Evolutionary conservation across 768 basidiomycete genomes (phyloP), one percentile per base, ranked within the genome.

Genomic region (Suillus bovinus): DNA sequence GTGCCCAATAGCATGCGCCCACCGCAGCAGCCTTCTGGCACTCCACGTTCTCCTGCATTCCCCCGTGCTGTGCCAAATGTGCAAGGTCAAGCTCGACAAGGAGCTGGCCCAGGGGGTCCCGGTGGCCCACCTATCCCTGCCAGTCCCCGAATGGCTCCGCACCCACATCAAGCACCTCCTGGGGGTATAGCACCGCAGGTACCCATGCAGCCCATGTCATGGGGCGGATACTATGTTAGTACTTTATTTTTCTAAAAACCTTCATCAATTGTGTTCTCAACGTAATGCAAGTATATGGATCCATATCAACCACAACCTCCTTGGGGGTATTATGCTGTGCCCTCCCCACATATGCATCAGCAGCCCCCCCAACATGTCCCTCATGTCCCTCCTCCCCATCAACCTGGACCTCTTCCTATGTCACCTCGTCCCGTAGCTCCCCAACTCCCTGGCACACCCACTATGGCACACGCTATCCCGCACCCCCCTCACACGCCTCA

Each of bases 31-130:
- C 80, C 82, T 57, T 77, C 79, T 73, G 79, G 79, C 60, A 81
- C 79, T 29, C 87, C 90, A 46, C 82, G 88, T 55, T 90, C 90
- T 71, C 89, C 89, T 47, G 82, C 82, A 36, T 90, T 85, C 73
- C 67, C 81, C 39, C 85, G 90, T 34, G 79, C 82, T 54, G 80
- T 87, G 74, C 77, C 84, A 5, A 91, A 90, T 69, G 77, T 70
- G 68, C 81, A 79, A 59, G 65, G 67, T 31, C 74, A 66, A 36
- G 78, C 83, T 58, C 82, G 87, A 55, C 81, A 86, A 27, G 80
- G 82, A 65, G 68, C 71, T 53, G 76, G 71, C 58, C 78, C 77
- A 59, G 84, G 82, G 72, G 84, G 85, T 49, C 84, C 85, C 6
- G 74, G 82, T 57, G 83, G 82, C 44, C 81, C 84, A 29, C 76